These are phyloP conservation scores for Saprolegnia parasitica DNA, from an alignment of 352 stramenopile genomes.

Conservation along the genomic window DNA sequence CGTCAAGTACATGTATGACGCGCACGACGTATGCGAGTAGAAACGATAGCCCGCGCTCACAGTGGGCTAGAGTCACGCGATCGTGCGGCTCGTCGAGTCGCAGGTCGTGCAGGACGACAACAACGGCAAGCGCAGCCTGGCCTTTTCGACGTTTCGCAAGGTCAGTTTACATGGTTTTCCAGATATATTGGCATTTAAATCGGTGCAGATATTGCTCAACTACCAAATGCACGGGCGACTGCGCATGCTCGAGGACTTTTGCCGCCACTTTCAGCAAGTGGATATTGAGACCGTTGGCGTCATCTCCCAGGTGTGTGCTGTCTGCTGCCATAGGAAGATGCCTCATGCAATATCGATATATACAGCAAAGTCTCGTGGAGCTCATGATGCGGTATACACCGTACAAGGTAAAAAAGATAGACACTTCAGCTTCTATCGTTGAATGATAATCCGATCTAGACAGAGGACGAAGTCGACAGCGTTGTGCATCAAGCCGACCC, in stretches of 20 bases:
- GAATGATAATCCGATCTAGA: conserved; percentile 29
- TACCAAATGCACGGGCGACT: conserved; percentile 28
- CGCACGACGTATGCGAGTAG: conserved; percentile 21
- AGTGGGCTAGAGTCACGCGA: not conserved
- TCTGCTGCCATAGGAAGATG: not conserved
- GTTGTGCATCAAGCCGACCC: conserved; percentile 58
- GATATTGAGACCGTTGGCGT: conserved; percentile 20
- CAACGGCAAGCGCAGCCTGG: not conserved
- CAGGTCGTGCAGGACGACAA: not conserved
- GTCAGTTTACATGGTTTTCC: not conserved
- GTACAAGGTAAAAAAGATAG: conserved; percentile 41
- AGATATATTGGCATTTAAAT: not conserved
- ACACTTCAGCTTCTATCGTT: too few relatives aligned
- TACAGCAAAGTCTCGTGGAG: conserved; percentile 37
- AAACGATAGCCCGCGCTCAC: too few relatives aligned
- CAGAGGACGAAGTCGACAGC: conserved; percentile 37
- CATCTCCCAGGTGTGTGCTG: conserved; percentile 22
- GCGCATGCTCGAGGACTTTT: conserved; percentile 15
- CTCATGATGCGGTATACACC: conserved; percentile 39
- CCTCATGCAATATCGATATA: not conserved
- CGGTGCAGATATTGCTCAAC: conserved; percentile 23
- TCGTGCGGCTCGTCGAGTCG: conserved; percentile 14
- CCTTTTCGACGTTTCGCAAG: conserved; percentile 25
- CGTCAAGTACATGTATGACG: conserved; percentile 30
- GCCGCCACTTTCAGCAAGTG: conserved; percentile 20